Conservation (phyloP, 305 asterid genomes). For the Fraxinus ornus region DNA sequence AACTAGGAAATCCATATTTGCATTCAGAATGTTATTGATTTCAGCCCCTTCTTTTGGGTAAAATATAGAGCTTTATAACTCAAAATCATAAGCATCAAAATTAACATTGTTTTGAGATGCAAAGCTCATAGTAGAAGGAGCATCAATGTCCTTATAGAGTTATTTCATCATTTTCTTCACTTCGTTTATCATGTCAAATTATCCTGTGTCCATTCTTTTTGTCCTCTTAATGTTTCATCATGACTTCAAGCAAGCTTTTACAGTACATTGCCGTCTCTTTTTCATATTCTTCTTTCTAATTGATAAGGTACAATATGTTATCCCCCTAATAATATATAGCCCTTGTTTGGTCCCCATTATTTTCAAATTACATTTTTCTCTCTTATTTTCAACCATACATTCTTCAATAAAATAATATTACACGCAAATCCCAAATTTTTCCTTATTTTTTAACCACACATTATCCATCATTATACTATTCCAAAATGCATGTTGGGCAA, state of each 20-base stretch:
- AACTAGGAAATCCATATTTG: background rate
- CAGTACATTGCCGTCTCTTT: background rate
- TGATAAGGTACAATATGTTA: background rate
- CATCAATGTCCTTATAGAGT: background rate
- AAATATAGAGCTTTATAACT: background rate
- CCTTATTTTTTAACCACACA: background rate
- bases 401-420: background rate
- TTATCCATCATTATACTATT: background rate
- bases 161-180: background rate
- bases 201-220: background rate
- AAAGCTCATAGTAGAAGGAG: background rate
- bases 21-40: background rate
- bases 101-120: background rate
- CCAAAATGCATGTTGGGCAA: background rate
- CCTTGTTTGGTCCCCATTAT: background rate
- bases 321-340: background rate
- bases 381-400: background rate
- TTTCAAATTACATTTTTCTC: background rate
- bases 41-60: background rate
- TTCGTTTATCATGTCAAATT: background rate
- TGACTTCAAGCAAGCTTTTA: background rate
- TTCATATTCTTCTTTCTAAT: background rate
- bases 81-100: background rate
- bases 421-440: background rate
- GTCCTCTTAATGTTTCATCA: background rate